Base-by-base conservation (phyloP, 2,329 filamentous ascomycete genomes). In the Pleurostoma richardsiae region DNA sequence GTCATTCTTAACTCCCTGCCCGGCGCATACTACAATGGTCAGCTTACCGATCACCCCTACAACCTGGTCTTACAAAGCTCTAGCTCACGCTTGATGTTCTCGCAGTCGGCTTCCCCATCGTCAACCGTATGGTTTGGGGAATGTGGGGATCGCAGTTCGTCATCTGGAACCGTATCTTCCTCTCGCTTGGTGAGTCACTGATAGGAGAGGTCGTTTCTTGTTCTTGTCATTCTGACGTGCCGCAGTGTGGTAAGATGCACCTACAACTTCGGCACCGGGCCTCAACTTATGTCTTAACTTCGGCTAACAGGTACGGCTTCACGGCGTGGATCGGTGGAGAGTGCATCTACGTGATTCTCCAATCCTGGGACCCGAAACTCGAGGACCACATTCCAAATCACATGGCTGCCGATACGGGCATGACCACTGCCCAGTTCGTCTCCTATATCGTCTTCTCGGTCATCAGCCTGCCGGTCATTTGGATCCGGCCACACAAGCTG, bases 241-340 rank as follows among this genome's bases (percentile, higher is more conserved):
- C 30, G 8, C 6, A 36, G 33, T 36, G 8, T 36, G 33, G 33
- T 36, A 36, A 36, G 33, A 8, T n/a, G 33, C n/a, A 36, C n/a
- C n/a, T 36, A 36, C n/a, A 36, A n/a, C 8, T 8, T 8, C 33
- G n/a, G 33, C 33, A 19, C 19, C 19, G 19, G 19, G 2, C 29
- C 29, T 1, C 26, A 10, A 26, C 19, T 26, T 28, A 28, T n/a
- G 6, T 30, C 38, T 6, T 4, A 40, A 40, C 48, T 36, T 38
- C n/a, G 33, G n/a, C 33, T 8, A 36, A 41, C 29, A 66, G 65
- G 66, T 69, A 70, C 44, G 69, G 64, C 11, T 71, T 73, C 47
- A 70, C 72, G 44, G 65, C 70, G 4, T 74, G 70, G 67, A 66
- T 73, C 39, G 72, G 72, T 10, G 71, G 71, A 3, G 61, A 71